A percentile compares a stretch with the other conserved stretches of the same genome.
Evolutionary conservation across 495 filamentous ascomycete genomes (phyloP).

Genomic region (Hypoxylon intermedium): DNA sequence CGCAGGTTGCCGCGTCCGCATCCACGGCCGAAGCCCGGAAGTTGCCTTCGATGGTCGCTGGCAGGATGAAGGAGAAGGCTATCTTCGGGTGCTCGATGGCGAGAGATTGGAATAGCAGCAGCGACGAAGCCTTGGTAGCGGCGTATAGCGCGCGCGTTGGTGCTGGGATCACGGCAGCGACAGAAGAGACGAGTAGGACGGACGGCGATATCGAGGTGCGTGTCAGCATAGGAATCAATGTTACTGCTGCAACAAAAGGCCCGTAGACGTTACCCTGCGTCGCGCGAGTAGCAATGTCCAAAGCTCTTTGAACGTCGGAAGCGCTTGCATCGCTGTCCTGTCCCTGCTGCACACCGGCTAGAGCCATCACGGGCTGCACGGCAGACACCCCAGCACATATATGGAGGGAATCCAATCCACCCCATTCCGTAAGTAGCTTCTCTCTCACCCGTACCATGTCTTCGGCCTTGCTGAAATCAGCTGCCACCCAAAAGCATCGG

Average conservation of each 20-base stretch:
- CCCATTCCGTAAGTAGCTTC: slow-evolving; percentile 29
- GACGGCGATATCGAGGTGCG: slow-evolving; percentile 41
- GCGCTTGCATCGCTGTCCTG: slow-evolving; percentile 26
- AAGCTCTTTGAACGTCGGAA: slow-evolving; percentile 28
- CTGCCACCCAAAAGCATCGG: slow-evolving; percentile 31
- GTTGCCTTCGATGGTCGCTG: slow-evolving; percentile 42
- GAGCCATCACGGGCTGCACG: slow-evolving; percentile 42
- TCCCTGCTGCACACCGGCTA: slow-evolving; percentile 30
- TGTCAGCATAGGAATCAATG: slow-evolving; percentile 39
- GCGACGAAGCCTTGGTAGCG: slow-evolving; percentile 42
- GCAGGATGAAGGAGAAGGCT: slow-evolving; percentile 38
- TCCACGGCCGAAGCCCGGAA: slow-evolving; percentile 45
- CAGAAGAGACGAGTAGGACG: slow-evolving; percentile 37
- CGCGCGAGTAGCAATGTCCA: slow-evolving; percentile 24
- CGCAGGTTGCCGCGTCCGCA: slow-evolving; percentile 11
- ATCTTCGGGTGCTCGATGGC: slow-evolving; percentile 43
- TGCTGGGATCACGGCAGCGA: slow-evolving; percentile 43
- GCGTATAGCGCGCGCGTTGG: slow-evolving; percentile 44
- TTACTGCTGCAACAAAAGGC: slow-evolving; percentile 33
- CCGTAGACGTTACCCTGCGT: slow-evolving; percentile 40
- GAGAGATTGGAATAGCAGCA: slow-evolving; percentile 42
- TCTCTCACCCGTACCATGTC: slow-evolving; percentile 39
- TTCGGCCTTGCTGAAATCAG: slow-evolving; percentile 33
- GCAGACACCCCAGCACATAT: slow-evolving; percentile 44
- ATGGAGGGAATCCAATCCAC: slow-evolving; percentile 39